phyloP scores from a whole-genome alignment of 768 basidiomycete species.

The Tricholoma matsutake region DNA sequence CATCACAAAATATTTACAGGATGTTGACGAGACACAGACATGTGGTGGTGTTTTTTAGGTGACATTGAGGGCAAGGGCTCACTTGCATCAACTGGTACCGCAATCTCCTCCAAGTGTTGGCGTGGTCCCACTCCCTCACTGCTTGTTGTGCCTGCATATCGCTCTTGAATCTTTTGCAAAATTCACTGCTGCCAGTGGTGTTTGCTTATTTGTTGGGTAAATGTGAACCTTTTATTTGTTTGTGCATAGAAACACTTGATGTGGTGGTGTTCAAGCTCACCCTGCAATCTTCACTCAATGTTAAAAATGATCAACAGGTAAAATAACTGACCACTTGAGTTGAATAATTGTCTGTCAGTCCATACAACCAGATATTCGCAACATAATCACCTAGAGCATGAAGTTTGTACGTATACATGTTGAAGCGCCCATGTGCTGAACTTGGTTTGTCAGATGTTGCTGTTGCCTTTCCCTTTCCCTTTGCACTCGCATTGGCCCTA shows the following conservation, averaged over 20 bases:
- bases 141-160: background rate
- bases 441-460: background rate
- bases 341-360: slow-evolving; percentile 13
- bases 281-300: background rate
- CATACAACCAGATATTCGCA: slow-evolving; percentile 1
- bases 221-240: slow-evolving; percentile 1
- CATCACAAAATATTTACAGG: no score
- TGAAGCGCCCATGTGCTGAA: background rate
- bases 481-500: background rate
- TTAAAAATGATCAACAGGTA: background rate
- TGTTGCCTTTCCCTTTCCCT: background rate
- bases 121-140: background rate
- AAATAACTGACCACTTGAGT: slow-evolving; percentile 11
- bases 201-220: slow-evolving; percentile 3
- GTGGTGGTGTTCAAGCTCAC: slow-evolving; percentile 9
- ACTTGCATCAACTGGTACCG: no score
- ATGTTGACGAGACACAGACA: no score
- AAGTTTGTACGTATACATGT: slow-evolving; percentile 7
- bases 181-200: background rate
- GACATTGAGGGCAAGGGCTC: no score
- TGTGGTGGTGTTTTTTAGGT: no score
- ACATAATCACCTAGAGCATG: slow-evolving; percentile 14
- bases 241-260: slow-evolving; percentile 5
- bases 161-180: background rate
- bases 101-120: background rate